Evolutionary conservation across 2,329 filamentous ascomycete genomes (phyloP), one percentile per base, ranked within the genome.

Genomic region (Trichoderma oligosporum): DNA sequence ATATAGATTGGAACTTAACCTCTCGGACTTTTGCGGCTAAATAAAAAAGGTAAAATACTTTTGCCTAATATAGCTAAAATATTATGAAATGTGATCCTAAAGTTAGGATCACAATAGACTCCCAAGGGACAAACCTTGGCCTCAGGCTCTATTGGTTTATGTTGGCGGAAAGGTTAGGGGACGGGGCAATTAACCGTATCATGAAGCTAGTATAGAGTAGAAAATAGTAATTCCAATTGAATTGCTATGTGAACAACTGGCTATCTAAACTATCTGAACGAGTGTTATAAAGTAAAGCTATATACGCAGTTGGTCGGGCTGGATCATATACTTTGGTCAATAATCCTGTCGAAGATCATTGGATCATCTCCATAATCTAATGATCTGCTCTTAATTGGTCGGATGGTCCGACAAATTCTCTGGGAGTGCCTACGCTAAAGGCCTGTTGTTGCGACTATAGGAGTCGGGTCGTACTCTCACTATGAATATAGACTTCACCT

Each of bases 11-110:
- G 25, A 33, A 41, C 48, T 52, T 52, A 33, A 42, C 36, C 52
- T 29, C 12, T 27, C 22, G n/a, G 12, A 33, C 20, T n/a, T 38
- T 45, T 38, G 52, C 52, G 41, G 52, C 31, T 54, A 45, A 46
- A 55, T 22, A 16, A 33, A 46, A 20, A 36, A 45, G 14, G 31
- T 27, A 42, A 46, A 55, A 46, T 35, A 12, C 2, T 46, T 38
- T 46, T 55, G 52, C 31, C 52, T 55, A 55, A 55, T 38, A 46
- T 46, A 22, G 29, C 27, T 27, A 11, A 22, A 12, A 41, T 45
- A 3, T 38, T 6, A 38, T 27, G 25, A 27, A 24, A n/a, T 18
- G 6, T 9, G 4, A 29, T 20, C 7, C 16, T 29, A 20, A 12
- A 29, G n/a, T 7, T 29, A 3, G 1, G 14, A 22, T 29, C 16